phyloP scores from a whole-genome alignment of 208 protist genomes.

The Strigomonas culicis region DNA sequence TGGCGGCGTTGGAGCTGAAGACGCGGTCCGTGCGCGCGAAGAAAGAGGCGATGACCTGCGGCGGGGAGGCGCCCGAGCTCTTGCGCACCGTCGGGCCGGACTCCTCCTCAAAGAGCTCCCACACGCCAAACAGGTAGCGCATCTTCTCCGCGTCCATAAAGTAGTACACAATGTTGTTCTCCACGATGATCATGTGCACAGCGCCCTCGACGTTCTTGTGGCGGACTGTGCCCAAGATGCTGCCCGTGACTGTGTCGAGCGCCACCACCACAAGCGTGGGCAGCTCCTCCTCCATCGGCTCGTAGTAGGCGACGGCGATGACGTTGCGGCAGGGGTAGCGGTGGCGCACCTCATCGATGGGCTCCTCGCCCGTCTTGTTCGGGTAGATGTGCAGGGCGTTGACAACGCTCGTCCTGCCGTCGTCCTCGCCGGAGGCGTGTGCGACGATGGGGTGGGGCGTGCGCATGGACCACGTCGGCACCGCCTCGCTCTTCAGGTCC shows the following conservation, averaged over 20 bases:
- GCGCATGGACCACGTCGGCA: conserved; percentile 53
- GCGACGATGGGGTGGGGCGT: conserved; percentile 66
- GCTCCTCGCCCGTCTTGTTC: conserved; percentile 52
- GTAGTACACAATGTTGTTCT: conserved; percentile 83
- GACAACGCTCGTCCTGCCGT: conserved; percentile 40
- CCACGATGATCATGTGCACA: conserved; percentile 78
- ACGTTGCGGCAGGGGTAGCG: conserved; percentile 83
- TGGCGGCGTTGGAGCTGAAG: conserved; percentile 79
- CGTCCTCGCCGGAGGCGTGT: conserved; percentile 50
- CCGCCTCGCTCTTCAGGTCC: conserved; percentile 19
- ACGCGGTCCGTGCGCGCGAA: conserved; percentile 44
- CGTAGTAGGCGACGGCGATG: conserved; percentile 76
- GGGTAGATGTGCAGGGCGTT: conserved; percentile 79
- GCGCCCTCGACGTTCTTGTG: conserved; percentile 75
- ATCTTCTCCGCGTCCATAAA: conserved; percentile 81
- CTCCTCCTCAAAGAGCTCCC: conserved; percentile 85
- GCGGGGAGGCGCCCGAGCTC: conserved; percentile 60
- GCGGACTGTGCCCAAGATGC: conserved; percentile 62
- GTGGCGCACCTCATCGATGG: conserved; percentile 73
- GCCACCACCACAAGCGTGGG: conserved; percentile 67
- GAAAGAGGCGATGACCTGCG: conserved; percentile 74
- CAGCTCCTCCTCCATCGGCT: conserved; percentile 45
- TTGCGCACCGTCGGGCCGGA: conserved; percentile 36
- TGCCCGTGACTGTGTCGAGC: conserved; percentile 81
- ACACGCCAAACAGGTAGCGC: conserved; percentile 83